Conservation (phyloP, 768 basidiomycete genomes). For the Russula ochroleuca region DNA sequence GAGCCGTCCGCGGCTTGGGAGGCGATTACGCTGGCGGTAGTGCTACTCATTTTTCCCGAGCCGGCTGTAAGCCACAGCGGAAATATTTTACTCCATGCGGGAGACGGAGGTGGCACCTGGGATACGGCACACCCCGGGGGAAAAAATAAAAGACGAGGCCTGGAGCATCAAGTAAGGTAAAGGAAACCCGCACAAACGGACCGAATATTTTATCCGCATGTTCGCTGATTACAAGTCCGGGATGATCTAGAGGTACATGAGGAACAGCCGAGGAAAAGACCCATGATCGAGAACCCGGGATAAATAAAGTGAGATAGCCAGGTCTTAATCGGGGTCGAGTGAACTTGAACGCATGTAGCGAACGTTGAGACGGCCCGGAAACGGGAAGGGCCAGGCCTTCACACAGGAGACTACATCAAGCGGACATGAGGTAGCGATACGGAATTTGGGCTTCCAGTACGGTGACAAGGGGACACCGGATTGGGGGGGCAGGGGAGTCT, state of each 20-base stretch:
- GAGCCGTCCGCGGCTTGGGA: conserved; percentile 14
- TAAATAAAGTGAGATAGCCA: neutral
- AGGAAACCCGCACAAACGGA: conserved; percentile 1
- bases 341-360: conserved; percentile 12
- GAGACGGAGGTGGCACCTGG: conserved; percentile 10
- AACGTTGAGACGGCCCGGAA: conserved; percentile 12
- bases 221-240: neutral
- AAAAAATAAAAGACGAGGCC: neutral
- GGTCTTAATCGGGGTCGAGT: conserved; percentile 7
- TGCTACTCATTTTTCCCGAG: conserved; percentile 3
- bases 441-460: conserved; percentile 3
- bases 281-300: conserved; percentile 11
- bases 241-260: conserved; percentile 7
- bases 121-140: conserved; percentile 5
- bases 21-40: conserved; percentile 4
- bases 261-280: conserved; percentile 9
- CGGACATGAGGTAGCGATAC: conserved; percentile 21
- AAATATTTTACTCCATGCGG: conserved; percentile 8
- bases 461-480: conserved; percentile 1
- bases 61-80: conserved; percentile 26
- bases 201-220: neutral
- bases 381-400: conserved; percentile 11
- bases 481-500: neutral
- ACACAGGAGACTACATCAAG: conserved; percentile 10
- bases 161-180: neutral